phyloP scores from a whole-genome alignment of 2,329 filamentous ascomycete species.

The Aureobasidium sp. region DNA sequence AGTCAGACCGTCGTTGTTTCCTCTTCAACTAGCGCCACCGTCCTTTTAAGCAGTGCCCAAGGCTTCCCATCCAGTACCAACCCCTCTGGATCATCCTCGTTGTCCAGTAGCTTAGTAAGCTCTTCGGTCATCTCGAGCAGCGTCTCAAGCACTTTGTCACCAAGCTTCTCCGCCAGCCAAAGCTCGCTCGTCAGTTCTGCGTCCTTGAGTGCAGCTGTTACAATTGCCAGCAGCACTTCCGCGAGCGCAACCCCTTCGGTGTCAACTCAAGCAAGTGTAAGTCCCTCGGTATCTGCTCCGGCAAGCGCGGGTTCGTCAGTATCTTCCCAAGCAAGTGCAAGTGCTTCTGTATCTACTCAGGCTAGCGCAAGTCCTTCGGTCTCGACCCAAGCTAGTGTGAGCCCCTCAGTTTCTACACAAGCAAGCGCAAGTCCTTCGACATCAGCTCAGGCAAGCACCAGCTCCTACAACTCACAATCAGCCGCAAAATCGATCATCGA shows the following conservation, averaged over 20 bases:
- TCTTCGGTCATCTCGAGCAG: neutral
- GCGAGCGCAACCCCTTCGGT: neutral
- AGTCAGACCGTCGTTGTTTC: neutral
- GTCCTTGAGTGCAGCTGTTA: neutral
- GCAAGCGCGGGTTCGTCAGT: neutral
- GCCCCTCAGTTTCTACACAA: too few species aligned
- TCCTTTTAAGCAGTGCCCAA: neutral
- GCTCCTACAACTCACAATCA: constrained; percentile 16
- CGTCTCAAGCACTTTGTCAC: neutral
- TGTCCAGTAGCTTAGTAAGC: neutral
- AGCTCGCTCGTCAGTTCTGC: neutral
- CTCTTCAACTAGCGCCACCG: neutral
- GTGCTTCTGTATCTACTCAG: too few species aligned
- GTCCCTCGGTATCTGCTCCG: too few species aligned
- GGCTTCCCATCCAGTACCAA: neutral
- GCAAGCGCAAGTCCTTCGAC: neutral
- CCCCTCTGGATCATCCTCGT: neutral
- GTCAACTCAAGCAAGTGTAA: neutral
- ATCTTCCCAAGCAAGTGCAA: neutral
- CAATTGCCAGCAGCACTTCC: neutral
- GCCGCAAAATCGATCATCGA: constrained; percentile 17
- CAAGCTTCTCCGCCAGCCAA: neutral
- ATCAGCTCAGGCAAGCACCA: neutral
- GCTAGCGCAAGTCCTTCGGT: neutral
- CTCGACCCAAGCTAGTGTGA: neutral